Base-by-base conservation (phyloP, 73 alveolate genomes). In the Stentor roeselii region DNA sequence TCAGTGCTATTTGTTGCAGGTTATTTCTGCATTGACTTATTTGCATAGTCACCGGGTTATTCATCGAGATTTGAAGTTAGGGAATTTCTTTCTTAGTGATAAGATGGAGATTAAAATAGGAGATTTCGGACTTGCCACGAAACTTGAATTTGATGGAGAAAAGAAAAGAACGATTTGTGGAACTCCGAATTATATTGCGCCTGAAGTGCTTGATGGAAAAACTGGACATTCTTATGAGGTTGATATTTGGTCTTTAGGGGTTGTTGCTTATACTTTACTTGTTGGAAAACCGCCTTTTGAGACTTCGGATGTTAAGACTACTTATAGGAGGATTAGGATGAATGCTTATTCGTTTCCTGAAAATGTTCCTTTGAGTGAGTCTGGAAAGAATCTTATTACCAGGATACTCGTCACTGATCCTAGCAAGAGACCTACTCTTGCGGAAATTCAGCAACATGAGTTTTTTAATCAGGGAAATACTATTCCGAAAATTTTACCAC, bases 311-410 rank as follows among this genome's bases (percentile, higher is more conserved):
- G 96, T 95, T 27, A 94, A 97, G 82, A 87, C 93, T 14, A 97
- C 99, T 34, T 94, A 97, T 82, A 90, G 93, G 86, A 94, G 95
- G 85, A 97, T 97, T 50, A 94, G 90, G 88, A 90, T 90, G 86
- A 89, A 92, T 84, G 77, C 90, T 78, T 97, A 89, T 83, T 39
- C 96, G 39, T 92, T 92, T 88, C 99, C 99, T 38, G 99, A 97
- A 42, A 94, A 94, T 86, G 98, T 93, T 0, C 90, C 88, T 15
- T 90, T 97, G 6, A 91, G 99, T 67, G 97, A 94, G 67, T 89
- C 93, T 11, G 98, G 98, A 3, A 95, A 78, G 78, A 91, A 89
- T 85, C 78, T 97, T 39, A 95, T 97, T 30, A 82, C 82, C 59
- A 86, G 86, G 67, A 97, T 97, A 37, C 89, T 97, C 42, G 94